Percentiles rank a stretch among this genome's conserved stretches.
Evolutionary conservation across 352 stramenopile genomes (phyloP).

Genomic region (Saprolegnia parasitica): DNA sequence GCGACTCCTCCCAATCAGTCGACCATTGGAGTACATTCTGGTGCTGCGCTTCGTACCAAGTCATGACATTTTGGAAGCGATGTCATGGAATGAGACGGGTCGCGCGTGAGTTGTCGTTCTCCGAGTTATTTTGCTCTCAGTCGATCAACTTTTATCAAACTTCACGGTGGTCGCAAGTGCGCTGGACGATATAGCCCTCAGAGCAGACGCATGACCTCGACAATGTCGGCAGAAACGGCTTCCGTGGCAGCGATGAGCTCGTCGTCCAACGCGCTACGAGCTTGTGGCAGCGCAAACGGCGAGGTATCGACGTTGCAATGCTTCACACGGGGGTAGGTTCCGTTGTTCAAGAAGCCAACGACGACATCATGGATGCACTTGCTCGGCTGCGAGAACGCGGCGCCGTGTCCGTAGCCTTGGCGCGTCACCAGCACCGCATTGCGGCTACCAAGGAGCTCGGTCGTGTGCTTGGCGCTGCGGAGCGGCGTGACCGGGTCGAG

Average conservation of each 20-base stretch:
- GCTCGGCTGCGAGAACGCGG: background rate
- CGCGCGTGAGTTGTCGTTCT: too few species aligned
- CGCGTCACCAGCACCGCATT: slow-evolving; percentile 16
- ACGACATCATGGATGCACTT: slow-evolving; percentile 12
- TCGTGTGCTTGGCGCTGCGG: background rate
- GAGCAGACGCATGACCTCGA: background rate
- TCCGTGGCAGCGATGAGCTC: background rate
- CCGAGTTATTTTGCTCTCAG: too few species aligned
- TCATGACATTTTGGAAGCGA: too few species aligned
- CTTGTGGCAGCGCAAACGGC: background rate
- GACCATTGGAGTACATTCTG: too few species aligned
- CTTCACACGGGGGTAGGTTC: background rate
- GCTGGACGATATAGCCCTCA: background rate
- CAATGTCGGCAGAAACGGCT: too few species aligned
- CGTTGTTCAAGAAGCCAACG: background rate
- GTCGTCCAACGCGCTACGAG: background rate
- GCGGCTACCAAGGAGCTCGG: background rate
- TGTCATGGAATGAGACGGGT: too few species aligned
- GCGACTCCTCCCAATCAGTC: too few species aligned
- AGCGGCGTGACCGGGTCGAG: slow-evolving; percentile 12
- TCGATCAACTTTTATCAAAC: background rate
- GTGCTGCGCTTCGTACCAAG: too few species aligned
- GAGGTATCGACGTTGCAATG: background rate
- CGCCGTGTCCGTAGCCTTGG: slow-evolving; percentile 10
- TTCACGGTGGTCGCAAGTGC: background rate